These are phyloP conservation scores for Lactarius sp. DNA, from an alignment of 768 basidiomycete genomes.

Conservation along the genomic window DNA sequence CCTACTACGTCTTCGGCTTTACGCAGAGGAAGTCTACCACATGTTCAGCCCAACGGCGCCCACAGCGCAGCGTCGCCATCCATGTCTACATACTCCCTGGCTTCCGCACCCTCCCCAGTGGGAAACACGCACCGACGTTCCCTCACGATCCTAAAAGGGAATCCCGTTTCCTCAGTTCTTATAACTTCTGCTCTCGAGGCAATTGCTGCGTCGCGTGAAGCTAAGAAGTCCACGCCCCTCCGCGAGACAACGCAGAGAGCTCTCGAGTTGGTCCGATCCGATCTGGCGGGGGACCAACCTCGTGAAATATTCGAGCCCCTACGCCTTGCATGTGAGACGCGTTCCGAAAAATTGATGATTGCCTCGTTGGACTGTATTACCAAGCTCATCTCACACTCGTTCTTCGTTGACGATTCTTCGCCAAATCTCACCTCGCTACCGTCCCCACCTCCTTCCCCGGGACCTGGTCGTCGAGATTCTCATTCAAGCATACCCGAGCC, in stretches of 20 bases:
- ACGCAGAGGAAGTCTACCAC: slow-evolving; percentile 19
- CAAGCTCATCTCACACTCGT: slow-evolving; percentile 95
- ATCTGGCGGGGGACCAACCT: slow-evolving; percentile 69
- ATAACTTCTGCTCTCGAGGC: slow-evolving; percentile 82
- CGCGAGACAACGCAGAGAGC: slow-evolving; percentile 80
- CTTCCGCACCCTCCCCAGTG: slow-evolving; percentile 22
- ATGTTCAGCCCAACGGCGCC: slow-evolving; percentile 12
- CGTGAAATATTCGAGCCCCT: slow-evolving; percentile 95
- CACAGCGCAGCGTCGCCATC: slow-evolving; percentile 14
- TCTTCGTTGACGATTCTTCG: slow-evolving; percentile 72
- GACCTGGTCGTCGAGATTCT: slow-evolving; percentile 39
- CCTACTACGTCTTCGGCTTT: background rate
- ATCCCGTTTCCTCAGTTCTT: slow-evolving; percentile 72
- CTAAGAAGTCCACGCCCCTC: slow-evolving; percentile 73
- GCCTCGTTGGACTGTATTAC: slow-evolving; percentile 96
- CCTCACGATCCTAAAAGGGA: slow-evolving; percentile 47
- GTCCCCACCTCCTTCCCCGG: slow-evolving; percentile 77
- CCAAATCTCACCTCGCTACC: slow-evolving; percentile 40
- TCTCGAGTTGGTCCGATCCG: slow-evolving; percentile 72
- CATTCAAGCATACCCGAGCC: slow-evolving; percentile 48
- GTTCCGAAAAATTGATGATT: slow-evolving; percentile 90
- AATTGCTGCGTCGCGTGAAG: slow-evolving; percentile 84
- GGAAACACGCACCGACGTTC: slow-evolving; percentile 34
- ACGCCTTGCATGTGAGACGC: slow-evolving; percentile 92
- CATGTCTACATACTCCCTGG: slow-evolving; percentile 23